phyloP scores from a whole-genome alignment of 495 filamentous ascomycete species.

The Penicillium antarcticum region DNA sequence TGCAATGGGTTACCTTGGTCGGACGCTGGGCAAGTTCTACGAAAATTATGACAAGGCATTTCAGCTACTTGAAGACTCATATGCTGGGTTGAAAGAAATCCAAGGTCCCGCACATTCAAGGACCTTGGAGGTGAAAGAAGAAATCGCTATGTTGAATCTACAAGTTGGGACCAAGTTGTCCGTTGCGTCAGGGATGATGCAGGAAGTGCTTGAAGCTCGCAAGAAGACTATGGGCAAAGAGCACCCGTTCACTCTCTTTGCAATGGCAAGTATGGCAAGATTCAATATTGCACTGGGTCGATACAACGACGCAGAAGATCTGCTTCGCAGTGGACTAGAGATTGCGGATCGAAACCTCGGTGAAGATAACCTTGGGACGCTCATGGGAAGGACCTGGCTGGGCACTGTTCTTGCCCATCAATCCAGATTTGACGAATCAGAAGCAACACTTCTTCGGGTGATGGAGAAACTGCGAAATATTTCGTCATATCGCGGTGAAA shows the following conservation, averaged over 20 bases:
- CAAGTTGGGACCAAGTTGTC: background rate
- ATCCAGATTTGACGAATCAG: slow-evolving; percentile 20
- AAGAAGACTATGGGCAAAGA: slow-evolving; percentile 33
- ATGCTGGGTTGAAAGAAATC: slow-evolving; percentile 25
- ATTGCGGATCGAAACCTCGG: slow-evolving; percentile 35
- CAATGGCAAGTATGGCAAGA: slow-evolving; percentile 24
- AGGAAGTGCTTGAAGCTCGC: slow-evolving; percentile 23
- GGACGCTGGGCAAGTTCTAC: slow-evolving; percentile 13
- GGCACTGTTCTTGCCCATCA: slow-evolving; percentile 15
- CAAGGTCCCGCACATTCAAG: slow-evolving; percentile 27
- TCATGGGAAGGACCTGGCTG: slow-evolving; percentile 16
- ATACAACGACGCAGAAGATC: slow-evolving; percentile 23
- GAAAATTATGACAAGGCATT: slow-evolving; percentile 16
- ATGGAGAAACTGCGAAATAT: background rate
- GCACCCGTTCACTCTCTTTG: slow-evolving; percentile 30
- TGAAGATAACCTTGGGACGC: slow-evolving; percentile 28
- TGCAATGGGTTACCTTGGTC: slow-evolving; percentile 24
- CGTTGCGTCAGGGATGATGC: slow-evolving; percentile 5
- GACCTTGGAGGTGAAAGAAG: slow-evolving; percentile 28
- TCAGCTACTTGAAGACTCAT: slow-evolving; percentile 18
- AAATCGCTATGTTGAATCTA: slow-evolving; percentile 12
- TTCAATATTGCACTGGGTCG: slow-evolving; percentile 22
- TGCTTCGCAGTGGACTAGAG: slow-evolving; percentile 15
- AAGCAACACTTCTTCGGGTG: slow-evolving; percentile 21
- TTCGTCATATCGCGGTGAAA: no score